Evolutionary conservation across 23 red algal species (phyloP).

Genomic region (Chondrus crispus): DNA sequence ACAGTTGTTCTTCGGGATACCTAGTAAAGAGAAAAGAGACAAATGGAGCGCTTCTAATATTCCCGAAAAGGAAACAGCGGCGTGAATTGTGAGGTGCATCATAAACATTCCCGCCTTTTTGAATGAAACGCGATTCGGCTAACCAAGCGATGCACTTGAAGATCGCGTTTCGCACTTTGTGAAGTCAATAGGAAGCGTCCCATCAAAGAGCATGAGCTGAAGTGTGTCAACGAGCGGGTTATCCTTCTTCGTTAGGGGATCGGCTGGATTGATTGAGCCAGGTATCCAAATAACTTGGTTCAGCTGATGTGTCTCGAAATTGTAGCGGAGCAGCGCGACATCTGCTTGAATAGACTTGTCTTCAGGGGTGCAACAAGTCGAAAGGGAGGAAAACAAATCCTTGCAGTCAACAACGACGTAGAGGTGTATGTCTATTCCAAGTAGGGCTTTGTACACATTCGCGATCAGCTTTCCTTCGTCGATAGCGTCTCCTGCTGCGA

Average conservation of each 20-base stretch:
- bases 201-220: background rate
- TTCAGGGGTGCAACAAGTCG: background rate
- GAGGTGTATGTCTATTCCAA: background rate
- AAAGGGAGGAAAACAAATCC: background rate
- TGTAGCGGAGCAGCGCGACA: background rate
- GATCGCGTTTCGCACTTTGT: background rate
- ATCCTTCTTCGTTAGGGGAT: slow-evolving; percentile 12
- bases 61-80: no score
- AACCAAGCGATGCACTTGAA: background rate
- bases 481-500: no score
- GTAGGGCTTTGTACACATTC: background rate
- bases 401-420: background rate
- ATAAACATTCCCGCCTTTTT: no score
- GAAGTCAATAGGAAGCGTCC: slow-evolving; percentile 14
- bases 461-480: no score
- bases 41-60: no score
- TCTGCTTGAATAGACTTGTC: background rate
- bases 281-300: slow-evolving; percentile 23
- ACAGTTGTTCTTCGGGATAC: no score
- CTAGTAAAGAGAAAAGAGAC: no score
- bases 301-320: slow-evolving; percentile 24
- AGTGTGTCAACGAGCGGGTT: background rate
- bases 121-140: no score
- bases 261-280: background rate
- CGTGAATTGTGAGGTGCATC: no score